Conservation (phyloP, 441 rosid genomes). For the Viola pubescens region DNA sequence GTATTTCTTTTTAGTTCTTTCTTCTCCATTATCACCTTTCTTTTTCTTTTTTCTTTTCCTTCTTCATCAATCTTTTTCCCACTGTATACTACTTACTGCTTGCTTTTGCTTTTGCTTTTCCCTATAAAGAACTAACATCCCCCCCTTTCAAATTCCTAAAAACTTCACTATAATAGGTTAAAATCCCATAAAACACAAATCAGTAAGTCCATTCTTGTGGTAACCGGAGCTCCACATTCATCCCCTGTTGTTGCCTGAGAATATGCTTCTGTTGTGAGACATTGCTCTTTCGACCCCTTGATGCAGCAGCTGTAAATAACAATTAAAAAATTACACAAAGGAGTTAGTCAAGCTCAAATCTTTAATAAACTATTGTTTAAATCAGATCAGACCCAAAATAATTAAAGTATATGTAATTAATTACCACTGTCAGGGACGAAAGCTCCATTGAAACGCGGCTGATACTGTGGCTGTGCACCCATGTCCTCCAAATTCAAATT, state of each 20-base stretch:
- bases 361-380: background rate
- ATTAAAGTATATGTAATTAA: background rate
- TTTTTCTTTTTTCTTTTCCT: background rate
- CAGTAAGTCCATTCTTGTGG: constrained; percentile 62
- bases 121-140: background rate
- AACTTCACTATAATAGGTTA: background rate
- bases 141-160: constrained; percentile 3
- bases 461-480: constrained; percentile 25
- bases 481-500: constrained; percentile 41
- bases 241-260: constrained; percentile 19
- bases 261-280: constrained; percentile 19
- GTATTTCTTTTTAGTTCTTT: background rate
- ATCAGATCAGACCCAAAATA: background rate
- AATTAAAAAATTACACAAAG: too few species aligned
- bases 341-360: background rate
- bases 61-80: background rate
- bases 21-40: background rate
- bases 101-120: too few species aligned
- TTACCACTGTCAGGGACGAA: constrained; percentile 17
- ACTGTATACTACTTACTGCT: too few species aligned
- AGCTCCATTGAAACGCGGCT: constrained; percentile 25
- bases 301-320: constrained; percentile 18
- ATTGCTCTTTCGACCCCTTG: constrained; percentile 17
- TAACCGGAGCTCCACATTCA: constrained; percentile 30
- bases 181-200: background rate